phyloP scores from a whole-genome alignment of 495 filamentous ascomycete species.

The Thozetella sp. region DNA sequence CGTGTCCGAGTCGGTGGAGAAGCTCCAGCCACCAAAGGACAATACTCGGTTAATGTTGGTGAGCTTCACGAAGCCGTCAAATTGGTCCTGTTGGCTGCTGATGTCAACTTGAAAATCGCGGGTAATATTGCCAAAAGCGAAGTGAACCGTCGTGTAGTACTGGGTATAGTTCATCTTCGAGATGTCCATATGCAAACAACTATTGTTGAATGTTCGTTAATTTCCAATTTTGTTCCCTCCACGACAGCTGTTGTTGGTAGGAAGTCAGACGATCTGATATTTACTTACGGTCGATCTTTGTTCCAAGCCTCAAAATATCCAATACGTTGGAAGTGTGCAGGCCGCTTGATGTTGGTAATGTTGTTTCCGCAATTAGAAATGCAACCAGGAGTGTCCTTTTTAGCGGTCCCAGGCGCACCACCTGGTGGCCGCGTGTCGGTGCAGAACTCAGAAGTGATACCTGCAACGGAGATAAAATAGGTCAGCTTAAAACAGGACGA shows the following conservation, averaged over 20 bases:
- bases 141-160: constrained; percentile 37
- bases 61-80: constrained; percentile 21
- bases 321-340: constrained; percentile 1
- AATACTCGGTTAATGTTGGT: constrained; percentile 33
- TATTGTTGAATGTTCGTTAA: too few relatives aligned
- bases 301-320: constrained; percentile 19
- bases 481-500: constrained; percentile 34
- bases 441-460: constrained; percentile 40
- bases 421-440: constrained; percentile 11
- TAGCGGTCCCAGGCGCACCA: constrained; percentile 30
- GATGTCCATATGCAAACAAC: constrained; percentile 2
- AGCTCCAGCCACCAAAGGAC: constrained; percentile 51
- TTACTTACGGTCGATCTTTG: too few relatives aligned
- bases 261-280: too few relatives aligned
- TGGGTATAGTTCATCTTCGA: too few relatives aligned
- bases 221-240: too few relatives aligned
- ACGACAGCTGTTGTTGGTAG: too few relatives aligned
- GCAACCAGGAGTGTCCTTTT: constrained; percentile 26
- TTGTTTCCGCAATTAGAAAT: constrained; percentile 41
- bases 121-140: constrained; percentile 40
- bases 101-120: constrained; percentile 20
- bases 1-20: constrained; percentile 33
- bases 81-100: constrained; percentile 7
- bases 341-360: neutral
- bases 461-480: constrained; percentile 20